Evolutionary conservation across 2,329 filamentous ascomycete genomes (phyloP), one percentile per base, ranked within the genome.

Genomic region (Falciphora oryzae): DNA sequence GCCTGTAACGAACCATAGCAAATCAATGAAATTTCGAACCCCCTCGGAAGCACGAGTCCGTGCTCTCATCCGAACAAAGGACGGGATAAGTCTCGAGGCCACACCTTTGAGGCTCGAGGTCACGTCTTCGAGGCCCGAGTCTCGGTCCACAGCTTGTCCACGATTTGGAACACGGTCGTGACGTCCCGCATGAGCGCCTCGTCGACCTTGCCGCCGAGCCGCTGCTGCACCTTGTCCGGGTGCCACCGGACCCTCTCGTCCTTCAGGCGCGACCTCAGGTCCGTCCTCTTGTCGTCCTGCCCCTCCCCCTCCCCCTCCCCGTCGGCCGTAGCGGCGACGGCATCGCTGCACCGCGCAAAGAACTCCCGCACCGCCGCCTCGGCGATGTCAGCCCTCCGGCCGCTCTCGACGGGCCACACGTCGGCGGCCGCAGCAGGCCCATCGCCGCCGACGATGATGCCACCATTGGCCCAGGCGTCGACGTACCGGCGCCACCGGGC

Each of bases 181-280:
- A 97, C 91, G 64, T 87, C 83, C 72, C 86, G 87, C 83, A 96
- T 88, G 3, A 91, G 86, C 4, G 83, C 83, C 29, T 86, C 82
- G 61, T 93, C 89, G 61, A 96, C 86, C 16, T 50, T 38, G 28
- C 85, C 86, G 3, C 92, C 91, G 66, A 96, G 88, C 63, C 88
- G 86, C 78, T 97, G 95, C 79, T 97, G 92, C 65, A 98, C 90
- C 81, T 98, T 99, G 78, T 99, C 95, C 4, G 95, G 95, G 79
- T 99, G 95, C 95, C 95, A 99, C 22, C 93, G 84, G 25, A 98
- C 88, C 63, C 95, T 86, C 79, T 99, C 95, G 6, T 86, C 80
- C 76, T 96, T 97, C 63, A 98, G 80, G 65, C 75, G 78, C 10
- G 79, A 76, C 27, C 80, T 73, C 62, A 82, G 80, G 13, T 78